A percentile compares a stretch with the other conserved stretches of the same genome.
phyloP scores from a whole-genome alignment of 805 yeast species.

The Saturnispora hagleri region DNA sequence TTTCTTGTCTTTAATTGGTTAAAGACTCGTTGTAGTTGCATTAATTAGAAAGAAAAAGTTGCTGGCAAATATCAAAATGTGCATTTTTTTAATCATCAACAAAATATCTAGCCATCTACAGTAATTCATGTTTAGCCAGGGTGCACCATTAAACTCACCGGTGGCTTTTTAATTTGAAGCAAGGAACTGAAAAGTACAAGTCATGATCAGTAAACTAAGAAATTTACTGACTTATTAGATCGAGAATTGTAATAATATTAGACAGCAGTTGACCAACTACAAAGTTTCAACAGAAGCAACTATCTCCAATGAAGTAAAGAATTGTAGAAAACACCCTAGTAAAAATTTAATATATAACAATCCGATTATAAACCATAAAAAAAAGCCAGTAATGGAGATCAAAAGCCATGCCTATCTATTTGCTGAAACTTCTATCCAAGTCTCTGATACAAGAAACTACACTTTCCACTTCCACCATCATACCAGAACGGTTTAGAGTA shows the following conservation, averaged over 20 bases:
- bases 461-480: conserved; percentile 86
- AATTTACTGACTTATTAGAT: not conserved
- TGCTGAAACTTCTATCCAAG: conserved; percentile 43
- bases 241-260: no score
- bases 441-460: conserved; percentile 80
- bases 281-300: not conserved
- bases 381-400: not conserved
- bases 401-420: not conserved
- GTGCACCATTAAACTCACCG: no score
- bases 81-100: not conserved
- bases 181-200: no score
- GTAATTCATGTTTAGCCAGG: no score
- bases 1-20: not conserved
- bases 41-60: not conserved
- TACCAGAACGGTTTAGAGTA: conserved; percentile 68
- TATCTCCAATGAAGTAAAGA: no score
- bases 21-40: not conserved
- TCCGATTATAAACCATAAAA: not conserved
- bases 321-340: not conserved
- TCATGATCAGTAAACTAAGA: no score
- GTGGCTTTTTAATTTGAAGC: no score
- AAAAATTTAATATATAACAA: not conserved
- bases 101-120: not conserved
- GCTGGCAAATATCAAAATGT: not conserved
- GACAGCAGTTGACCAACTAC: not conserved